Percentiles rank a stretch among this genome's conserved stretches.
phyloP scores from a whole-genome alignment of 345 rosid species.

The Anastatica hierochuntica region DNA sequence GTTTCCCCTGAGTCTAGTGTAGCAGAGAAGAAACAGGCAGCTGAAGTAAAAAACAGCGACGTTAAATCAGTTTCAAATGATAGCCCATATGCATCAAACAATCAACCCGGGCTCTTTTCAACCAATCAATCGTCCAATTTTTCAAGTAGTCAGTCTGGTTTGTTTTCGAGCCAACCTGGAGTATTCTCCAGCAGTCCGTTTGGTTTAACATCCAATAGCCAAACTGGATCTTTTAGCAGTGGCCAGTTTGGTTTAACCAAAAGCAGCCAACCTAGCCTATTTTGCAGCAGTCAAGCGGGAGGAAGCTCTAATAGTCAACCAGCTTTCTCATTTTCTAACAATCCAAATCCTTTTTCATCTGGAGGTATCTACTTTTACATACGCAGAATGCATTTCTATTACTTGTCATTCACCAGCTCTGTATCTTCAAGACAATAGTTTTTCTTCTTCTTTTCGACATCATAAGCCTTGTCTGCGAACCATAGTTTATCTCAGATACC shows the following conservation, averaged over 20 bases:
- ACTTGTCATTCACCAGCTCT: conserved; percentile 3
- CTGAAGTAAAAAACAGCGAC: conserved; percentile 38
- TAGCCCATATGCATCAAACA: conserved; percentile 1
- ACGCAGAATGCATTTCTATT: not conserved
- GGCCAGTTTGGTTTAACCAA: conserved; percentile 18
- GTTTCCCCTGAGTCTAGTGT: conserved; percentile 32
- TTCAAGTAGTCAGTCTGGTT: conserved; percentile 22
- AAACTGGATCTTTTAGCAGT: conserved; percentile 17
- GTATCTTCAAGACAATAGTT: not conserved
- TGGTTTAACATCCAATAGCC: conserved; percentile 13
- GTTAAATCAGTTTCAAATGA: conserved; percentile 21
- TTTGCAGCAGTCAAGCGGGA: conserved; percentile 31
- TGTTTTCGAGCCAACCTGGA: conserved; percentile 22
- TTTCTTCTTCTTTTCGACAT: not conserved
- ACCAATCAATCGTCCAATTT: conserved; percentile 18
- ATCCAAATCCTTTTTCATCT: conserved; percentile 13
- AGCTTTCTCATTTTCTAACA: conserved; percentile 17
- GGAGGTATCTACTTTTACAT: conserved; percentile 20
- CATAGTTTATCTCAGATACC: conserved; percentile 3
- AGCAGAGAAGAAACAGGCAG: conserved; percentile 32
- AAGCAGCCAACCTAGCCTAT: conserved; percentile 31
- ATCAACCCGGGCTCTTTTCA: conserved; percentile 22
- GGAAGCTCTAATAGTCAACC: conserved; percentile 18
- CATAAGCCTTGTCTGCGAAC: not conserved
- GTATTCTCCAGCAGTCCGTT: conserved; percentile 21